Evolutionary conservation across 2,329 filamentous ascomycete genomes (phyloP), one percentile per base, ranked within the genome.

Genomic region (Periglandula ipomoeae): DNA sequence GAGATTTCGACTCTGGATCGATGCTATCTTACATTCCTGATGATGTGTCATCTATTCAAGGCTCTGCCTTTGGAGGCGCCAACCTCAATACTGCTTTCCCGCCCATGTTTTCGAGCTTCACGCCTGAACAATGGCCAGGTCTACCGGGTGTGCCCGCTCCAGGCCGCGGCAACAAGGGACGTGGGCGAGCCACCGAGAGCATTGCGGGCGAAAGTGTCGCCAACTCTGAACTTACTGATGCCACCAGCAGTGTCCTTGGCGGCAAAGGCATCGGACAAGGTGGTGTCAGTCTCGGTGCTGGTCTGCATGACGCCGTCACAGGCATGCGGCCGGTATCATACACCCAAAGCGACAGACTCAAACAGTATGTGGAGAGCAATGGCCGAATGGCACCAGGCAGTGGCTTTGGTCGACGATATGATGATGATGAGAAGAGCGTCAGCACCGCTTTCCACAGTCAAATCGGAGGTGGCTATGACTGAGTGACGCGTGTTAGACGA

Each of bases 371-470:
- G 24, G 93, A 97, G 66, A 89, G 84, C 57, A 85, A 84, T 52
- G 83, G 84, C 9, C 85, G 87, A 44, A 74, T 80, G 53, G 81
- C 81, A 40, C 75, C 74, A 24, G 74, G 78, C 54, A 87, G 83
- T 63, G 81, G 84, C 46, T 88, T 80, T 61, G 83, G 79, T 47
- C 85, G 84, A 59, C 75, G 74, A 46, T 81, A 85, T 53, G 93
- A 98, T 57, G 93, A 98, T 57, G 93, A 97, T 64, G 89, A 93
- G 61, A 89, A 93, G 70, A 97, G 91, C 68, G 82, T 97, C 60
- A 95, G 89, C 62, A 97, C 93, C 46, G 90, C 90, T 44, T 98
- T 97, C 70, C 90, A 91, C 53, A 96, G 89, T 71, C 93, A 97
- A 68, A 82, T 96, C 57, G 89, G 88, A 54, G 73, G 76, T 19